phyloP scores from a whole-genome alignment of 1,284 basidiomycete species.

The Cutaneotrichosporon cutaneum region DNA sequence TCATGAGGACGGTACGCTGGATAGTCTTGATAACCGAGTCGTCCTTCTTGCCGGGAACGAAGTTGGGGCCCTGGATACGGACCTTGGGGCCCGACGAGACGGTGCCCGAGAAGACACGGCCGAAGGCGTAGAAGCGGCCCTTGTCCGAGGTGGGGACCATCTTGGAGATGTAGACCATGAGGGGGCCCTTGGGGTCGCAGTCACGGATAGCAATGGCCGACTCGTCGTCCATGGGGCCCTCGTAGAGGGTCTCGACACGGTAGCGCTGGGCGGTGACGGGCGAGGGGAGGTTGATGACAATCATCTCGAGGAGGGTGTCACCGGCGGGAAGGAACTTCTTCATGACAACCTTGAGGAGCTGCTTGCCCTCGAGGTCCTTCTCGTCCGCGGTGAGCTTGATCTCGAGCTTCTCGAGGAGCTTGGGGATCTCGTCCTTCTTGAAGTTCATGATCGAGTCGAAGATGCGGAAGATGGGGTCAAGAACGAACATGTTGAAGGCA shows the following conservation, averaged over 20 bases:
- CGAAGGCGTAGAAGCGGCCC: constrained; percentile 99
- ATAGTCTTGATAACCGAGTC: constrained; percentile 98
- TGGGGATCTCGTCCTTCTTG: constrained; percentile 86
- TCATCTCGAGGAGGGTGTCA: constrained; percentile 99
- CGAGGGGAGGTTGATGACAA: constrained; percentile 98
- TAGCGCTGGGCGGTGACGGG: constrained; percentile 96
- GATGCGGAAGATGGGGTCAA: constrained; percentile 98
- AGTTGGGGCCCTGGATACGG: constrained; percentile 99
- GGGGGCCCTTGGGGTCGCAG: constrained; percentile 94
- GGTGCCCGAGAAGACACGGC: constrained; percentile 99
- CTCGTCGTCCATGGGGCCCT: constrained; percentile 99
- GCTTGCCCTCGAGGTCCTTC: constrained; percentile 93
- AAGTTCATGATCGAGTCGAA: constrained; percentile 99
- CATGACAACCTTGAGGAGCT: constrained; percentile 97
- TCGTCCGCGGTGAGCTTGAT: constrained; percentile 87
- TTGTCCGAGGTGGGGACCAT: constrained; percentile 99
- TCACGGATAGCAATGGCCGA: constrained; percentile 98
- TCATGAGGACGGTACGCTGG: constrained; percentile 99
- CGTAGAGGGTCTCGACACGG: constrained; percentile 99
- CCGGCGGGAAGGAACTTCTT: constrained; percentile 99
- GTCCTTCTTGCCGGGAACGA: constrained; percentile 97
- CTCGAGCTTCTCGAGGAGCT: constrained; percentile 96
- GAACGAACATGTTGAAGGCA: constrained; percentile 93
- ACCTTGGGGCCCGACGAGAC: constrained; percentile 96
- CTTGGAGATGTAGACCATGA: constrained; percentile 99